Base-by-base conservation (phyloP, 2,329 filamentous ascomycete genomes). In the Teratosphaeria gauchensis region DNA sequence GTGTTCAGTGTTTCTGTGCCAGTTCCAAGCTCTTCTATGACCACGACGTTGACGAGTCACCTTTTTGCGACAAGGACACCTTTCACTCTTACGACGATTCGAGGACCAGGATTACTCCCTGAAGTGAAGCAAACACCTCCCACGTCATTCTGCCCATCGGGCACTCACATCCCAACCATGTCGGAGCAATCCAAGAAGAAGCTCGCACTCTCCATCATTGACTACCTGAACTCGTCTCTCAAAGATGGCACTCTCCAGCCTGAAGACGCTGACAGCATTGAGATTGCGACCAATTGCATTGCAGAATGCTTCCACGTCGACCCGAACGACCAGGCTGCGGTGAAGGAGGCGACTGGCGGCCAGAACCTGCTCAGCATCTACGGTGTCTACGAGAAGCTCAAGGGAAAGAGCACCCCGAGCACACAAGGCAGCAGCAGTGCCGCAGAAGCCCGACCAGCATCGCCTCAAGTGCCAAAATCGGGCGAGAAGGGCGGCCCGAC, bases 291-390 rank as follows among this genome's bases (percentile, higher is more conserved):
- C 72, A 92, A 92, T 77, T 96, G 92, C 78, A 97, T 99, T 75
- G 84, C 87, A 66, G 92, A 97, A 74, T 88, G 88, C 66, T 99
- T 97, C 84, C 90, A 95, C 75, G 88, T 99, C 69, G 91, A 97
- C 76, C 84, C 90, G n/a, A 77, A 81, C 63, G 86, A 95, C 76
- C 80, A 84, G 69, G 78, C 82, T 58, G 86, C 90, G 68, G 79
- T 92, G 67, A 78, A 84, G 65, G 84, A 89, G 66, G 90, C 92
- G 66, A 80, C 95, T 65, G 92, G 91, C 70, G 83, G 86, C 64
- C 91, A 97, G 79, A 92, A 87, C 73, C 86, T 99, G 62, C 82
- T 91, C 62, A 86, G 87, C 74, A 95, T 99, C 77, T 99, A 95
- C 81, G 85, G 85, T 71, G 91, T 96, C 64, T 97, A 96, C 77